Evolutionary conservation across 179 eudicot species (phyloP).

Genomic region (Nepenthes alata): DNA sequence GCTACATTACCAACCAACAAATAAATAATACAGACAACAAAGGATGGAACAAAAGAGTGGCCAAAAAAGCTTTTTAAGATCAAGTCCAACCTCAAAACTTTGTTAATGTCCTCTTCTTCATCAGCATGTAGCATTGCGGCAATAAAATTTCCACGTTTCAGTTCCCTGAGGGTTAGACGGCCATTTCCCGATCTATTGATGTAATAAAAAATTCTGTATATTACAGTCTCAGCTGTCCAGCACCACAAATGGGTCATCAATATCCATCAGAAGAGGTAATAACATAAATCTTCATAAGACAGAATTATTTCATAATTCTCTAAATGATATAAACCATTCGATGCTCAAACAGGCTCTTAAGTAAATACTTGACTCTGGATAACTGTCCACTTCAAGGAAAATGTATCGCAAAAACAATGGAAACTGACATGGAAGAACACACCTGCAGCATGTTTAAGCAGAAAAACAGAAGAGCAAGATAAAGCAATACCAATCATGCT

Average conservation of each 20-base stretch:
- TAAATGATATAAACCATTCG: background rate
- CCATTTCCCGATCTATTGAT: slow-evolving; percentile 89
- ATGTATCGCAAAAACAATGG: too few relatives aligned
- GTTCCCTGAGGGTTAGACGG: slow-evolving; percentile 83
- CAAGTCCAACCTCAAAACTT: slow-evolving; percentile 64
- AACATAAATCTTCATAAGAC: background rate
- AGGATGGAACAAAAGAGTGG: background rate
- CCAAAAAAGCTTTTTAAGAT: background rate
- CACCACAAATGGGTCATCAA: slow-evolving; percentile 9
- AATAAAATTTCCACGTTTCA: slow-evolving; percentile 78
- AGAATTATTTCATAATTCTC: background rate
- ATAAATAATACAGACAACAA: background rate
- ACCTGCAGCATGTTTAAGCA: too few relatives aligned
- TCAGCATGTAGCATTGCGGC: slow-evolving; percentile 97
- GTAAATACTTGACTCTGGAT: too few relatives aligned
- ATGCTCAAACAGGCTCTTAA: background rate
- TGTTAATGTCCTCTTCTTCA: slow-evolving; percentile 98
- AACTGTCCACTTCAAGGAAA: too few relatives aligned
- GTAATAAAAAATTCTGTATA: slow-evolving; percentile 91
- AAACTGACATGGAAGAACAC: too few relatives aligned
- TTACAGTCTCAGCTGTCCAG: slow-evolving; percentile 89
- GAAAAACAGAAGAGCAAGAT: too few relatives aligned
- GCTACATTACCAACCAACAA: too few relatives aligned
- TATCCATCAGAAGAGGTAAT: background rate
- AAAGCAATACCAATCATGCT: too few relatives aligned